Conservation (phyloP, 306 rosid genomes). For the cucumber (Cucumis sativus) region Cucumber_9930_V3 NC_026657.2:36952001-36952500, state of each 20-base stretch:
- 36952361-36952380: not conserved
- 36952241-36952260: not conserved
- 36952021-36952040: not conserved
- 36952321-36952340: not conserved
- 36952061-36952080: not conserved
- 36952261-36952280: not conserved
- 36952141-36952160: not conserved
- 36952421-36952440: not conserved
- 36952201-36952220: not conserved
- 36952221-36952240: not conserved
- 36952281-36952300: not conserved
- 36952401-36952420: not conserved
- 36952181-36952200: not conserved
- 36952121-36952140: not conserved
- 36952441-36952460: not conserved
- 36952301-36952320: not conserved
- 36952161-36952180: not conserved
- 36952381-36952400: not conserved
- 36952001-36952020: not conserved
- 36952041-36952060: not conserved
- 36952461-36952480: not conserved
- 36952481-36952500: not conserved
- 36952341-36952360: not conserved
- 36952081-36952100: not conserved
- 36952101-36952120: not conserved